These are phyloP conservation scores for Solanum chacoense DNA, from an alignment of 305 asterid genomes.

Conservation along the genomic window DNA sequence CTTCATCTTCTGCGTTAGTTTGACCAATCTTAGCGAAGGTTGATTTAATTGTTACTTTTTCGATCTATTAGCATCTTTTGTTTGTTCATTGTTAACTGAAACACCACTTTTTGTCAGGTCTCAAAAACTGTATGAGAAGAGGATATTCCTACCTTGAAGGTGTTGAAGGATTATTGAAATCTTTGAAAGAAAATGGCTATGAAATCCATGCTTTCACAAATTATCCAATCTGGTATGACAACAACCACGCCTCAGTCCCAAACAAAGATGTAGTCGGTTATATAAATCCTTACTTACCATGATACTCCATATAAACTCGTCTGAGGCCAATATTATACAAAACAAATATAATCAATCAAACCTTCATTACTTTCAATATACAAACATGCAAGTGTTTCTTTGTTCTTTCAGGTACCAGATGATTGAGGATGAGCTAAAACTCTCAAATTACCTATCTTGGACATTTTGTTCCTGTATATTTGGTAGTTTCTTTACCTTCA, in stretches of 20 bases:
- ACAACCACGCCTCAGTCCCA: neutral
- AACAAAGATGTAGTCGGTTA: neutral
- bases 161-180: conserved; percentile 53
- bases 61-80: neutral
- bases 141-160: conserved; percentile 77
- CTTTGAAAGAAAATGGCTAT: conserved; percentile 65
- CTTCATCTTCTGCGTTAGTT: neutral
- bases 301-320: neutral
- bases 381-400: conserved; percentile 1
- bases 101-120: conserved; percentile 36
- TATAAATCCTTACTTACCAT: neutral
- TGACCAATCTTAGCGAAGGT: neutral
- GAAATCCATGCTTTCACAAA: conserved; percentile 84
- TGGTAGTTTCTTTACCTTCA: conserved; percentile 30
- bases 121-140: conserved; percentile 66
- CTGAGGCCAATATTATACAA: neutral
- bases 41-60: neutral
- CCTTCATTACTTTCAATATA: neutral
- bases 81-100: neutral
- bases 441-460: conserved; percentile 80
- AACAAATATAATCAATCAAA: neutral
- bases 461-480: conserved; percentile 86
- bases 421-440: conserved; percentile 77
- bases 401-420: conserved; percentile 55
- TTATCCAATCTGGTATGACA: conserved; percentile 73